Evolutionary conservation across 176 grass and related monocot species (phyloP).

Genomic region (Themeda triandra): DNA sequence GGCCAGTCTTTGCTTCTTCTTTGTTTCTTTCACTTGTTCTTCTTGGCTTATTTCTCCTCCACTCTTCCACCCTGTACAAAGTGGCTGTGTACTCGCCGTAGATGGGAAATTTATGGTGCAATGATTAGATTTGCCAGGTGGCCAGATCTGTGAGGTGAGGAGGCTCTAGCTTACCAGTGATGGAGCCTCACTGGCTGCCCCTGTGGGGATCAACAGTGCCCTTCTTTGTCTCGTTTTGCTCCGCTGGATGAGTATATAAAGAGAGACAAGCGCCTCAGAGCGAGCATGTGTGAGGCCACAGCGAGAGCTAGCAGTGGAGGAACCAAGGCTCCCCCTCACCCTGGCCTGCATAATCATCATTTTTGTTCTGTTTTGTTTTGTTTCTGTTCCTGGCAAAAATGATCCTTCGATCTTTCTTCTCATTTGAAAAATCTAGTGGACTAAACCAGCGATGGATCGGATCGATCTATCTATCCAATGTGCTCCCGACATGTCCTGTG

Average conservation of each 20-base stretch:
- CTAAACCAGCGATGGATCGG: not conserved
- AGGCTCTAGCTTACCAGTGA: conserved; percentile 20
- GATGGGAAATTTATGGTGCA: conserved; percentile 55
- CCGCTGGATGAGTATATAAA: conserved; percentile 37
- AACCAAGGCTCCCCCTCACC: not conserved
- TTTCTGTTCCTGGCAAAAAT: not conserved
- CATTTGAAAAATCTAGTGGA: not conserved
- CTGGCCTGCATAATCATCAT: not conserved
- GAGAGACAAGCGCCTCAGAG: conserved; percentile 34
- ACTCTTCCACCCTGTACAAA: conserved; percentile 62
- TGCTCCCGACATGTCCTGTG: conserved; percentile 38
- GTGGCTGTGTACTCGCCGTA: conserved; percentile 29
- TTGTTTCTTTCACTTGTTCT: conserved; percentile 2
- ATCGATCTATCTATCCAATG: not conserved
- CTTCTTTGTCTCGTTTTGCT: conserved; percentile 47
- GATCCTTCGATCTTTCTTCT: not conserved
- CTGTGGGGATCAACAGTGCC: conserved; percentile 34
- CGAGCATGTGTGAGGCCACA: conserved; percentile 2
- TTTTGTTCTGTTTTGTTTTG: not conserved
- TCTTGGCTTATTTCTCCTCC: not conserved
- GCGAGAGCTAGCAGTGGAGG: not conserved
- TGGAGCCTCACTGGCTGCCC: conserved; percentile 24
- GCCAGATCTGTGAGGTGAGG: conserved; percentile 44
- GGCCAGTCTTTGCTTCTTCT: not conserved
- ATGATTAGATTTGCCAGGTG: conserved; percentile 51